phyloP scores from a whole-genome alignment of 345 rosid genomes.

The Ceriops tagal region DNA sequence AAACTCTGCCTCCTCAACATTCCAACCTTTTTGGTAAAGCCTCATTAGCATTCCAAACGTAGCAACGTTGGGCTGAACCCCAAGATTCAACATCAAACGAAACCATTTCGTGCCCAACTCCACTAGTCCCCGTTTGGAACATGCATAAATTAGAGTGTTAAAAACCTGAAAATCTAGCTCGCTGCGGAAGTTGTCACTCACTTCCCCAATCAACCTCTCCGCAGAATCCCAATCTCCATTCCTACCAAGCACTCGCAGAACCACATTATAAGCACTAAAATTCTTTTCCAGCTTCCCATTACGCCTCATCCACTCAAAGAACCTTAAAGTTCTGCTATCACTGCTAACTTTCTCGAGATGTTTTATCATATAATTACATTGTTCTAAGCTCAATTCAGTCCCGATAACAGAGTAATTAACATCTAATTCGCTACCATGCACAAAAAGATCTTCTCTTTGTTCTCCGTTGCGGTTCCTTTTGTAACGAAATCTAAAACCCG shows the following conservation, averaged over 20 bases:
- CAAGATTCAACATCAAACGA: conserved; percentile 64
- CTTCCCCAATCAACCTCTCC: conserved; percentile 47
- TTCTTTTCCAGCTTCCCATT: conserved; percentile 59
- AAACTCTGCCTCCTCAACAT: conserved; percentile 70
- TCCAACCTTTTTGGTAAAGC: conserved; percentile 73
- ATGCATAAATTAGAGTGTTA: conserved; percentile 62
- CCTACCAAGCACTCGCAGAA: conserved; percentile 70
- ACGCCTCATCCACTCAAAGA: conserved; percentile 81
- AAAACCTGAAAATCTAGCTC: conserved; percentile 55
- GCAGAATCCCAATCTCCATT: conserved; percentile 75
- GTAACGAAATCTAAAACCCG: conserved; percentile 29
- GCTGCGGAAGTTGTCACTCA: conserved; percentile 27
- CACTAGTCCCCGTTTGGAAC: conserved; percentile 56
- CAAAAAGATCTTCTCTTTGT: conserved; percentile 36
- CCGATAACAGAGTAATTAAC: conserved; percentile 45
- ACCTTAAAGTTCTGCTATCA: conserved; percentile 49
- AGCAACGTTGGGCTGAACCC: conserved; percentile 70
- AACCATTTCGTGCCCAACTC: conserved; percentile 64
- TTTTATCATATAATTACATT: conserved; percentile 59
- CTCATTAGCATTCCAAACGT: conserved; percentile 87
- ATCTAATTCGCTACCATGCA: conserved; percentile 43
- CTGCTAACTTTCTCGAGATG: conserved; percentile 52
- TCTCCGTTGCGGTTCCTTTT: conserved; percentile 29
- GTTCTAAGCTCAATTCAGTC: conserved; percentile 45
- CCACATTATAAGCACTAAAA: conserved; percentile 56